Evolutionary conservation across 164 flowering plant genomes (phyloP).

Genomic region (Euptelea pleiosperma): DNA sequence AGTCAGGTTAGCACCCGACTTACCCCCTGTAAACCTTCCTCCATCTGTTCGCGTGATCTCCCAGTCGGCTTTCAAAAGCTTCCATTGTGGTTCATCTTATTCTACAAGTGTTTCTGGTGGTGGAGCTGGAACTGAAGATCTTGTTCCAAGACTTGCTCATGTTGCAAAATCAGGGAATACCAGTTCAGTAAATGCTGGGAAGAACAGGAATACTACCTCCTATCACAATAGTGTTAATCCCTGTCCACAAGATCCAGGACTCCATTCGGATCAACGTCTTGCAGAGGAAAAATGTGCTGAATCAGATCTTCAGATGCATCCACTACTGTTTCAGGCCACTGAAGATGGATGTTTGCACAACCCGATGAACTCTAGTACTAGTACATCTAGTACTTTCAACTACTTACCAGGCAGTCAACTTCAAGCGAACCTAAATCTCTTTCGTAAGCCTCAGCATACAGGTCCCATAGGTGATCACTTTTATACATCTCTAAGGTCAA

Average conservation of each 20-base stretch:
- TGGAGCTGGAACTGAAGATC: slow-evolving; percentile 28
- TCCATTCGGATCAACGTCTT: slow-evolving; percentile 20
- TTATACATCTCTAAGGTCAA: slow-evolving; percentile 29
- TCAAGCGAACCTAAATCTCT: slow-evolving; percentile 48
- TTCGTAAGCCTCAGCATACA: slow-evolving; percentile 37
- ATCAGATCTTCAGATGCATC: slow-evolving; percentile 84
- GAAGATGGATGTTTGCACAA: slow-evolving; percentile 46
- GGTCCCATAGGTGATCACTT: slow-evolving; percentile 23
- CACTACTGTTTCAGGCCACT: slow-evolving; percentile 67
- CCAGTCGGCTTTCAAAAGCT: slow-evolving; percentile 56
- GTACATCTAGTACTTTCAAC: slow-evolving; percentile 48
- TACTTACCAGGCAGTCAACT: slow-evolving; percentile 57
- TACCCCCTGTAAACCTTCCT: slow-evolving; percentile 94
- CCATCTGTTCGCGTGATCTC: slow-evolving; percentile 84
- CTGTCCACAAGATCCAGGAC: slow-evolving; percentile 23
- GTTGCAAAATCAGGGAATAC: slow-evolving; percentile 14
- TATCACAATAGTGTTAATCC: slow-evolving; percentile 10
- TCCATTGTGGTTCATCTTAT: slow-evolving; percentile 28
- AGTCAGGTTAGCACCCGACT: slow-evolving; percentile 84
- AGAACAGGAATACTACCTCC: slow-evolving; percentile 7
- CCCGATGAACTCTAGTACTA: slow-evolving; percentile 30
- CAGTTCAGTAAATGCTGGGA: slow-evolving; percentile 18
- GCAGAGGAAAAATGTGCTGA: slow-evolving; percentile 39
- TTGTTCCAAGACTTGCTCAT: slow-evolving; percentile 21
- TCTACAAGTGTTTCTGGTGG: slow-evolving; percentile 5